Evolutionary conservation across 306 rosid genomes (phyloP), one percentile per base, ranked within the genome.

Genomic region (Sesbania bispinosa): DNA sequence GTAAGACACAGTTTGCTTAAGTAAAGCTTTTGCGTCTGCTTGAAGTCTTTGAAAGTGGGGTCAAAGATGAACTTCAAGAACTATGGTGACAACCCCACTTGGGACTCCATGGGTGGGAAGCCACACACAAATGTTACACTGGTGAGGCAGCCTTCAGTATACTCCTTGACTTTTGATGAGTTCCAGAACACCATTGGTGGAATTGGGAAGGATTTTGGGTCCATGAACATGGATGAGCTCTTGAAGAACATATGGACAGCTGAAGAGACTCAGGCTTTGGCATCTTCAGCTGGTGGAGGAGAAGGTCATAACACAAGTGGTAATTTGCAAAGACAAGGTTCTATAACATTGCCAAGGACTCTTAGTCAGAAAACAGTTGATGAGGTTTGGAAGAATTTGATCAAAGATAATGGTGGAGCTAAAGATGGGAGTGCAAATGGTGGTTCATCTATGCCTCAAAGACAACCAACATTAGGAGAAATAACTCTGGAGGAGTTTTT

Each of bases 211-310:
- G 99, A 94, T 67, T 90, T 87, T 64, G 97, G 97, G 33, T 94
- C 99, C 0, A 91, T 94, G 99, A 94, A 94, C 84, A 94, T 94
- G 99, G 99, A 94, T 78, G 99, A 94, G 62, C 90, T 94, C 53
- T 76, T 94, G 81, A 94, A 89, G 64, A 94, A 84, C 63, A 89
- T 94, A 66, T 86, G 97, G 96, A 88, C 88, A 43, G 99, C 88
- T 43, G 99, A 94, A 71, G 99, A 94, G 74, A 79, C 88, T 80
- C 92, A 90, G 26, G 87, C 78, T 7, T 0, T 88, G 74, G 38
- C 89, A 29, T 67, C 84, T 68, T 53, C 77, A 24, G 50, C 54
- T 65, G 69, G 70, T 15, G 76, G 59, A 7, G 64, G 65, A 2
- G 85, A 77, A 45, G 84, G 80, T 18, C 36, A 21, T 30, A 70